Evolutionary conservation across 441 rosid species (phyloP), one percentile per base, ranked within the genome.

Genomic region (Pelargonium myrrhifolium): DNA sequence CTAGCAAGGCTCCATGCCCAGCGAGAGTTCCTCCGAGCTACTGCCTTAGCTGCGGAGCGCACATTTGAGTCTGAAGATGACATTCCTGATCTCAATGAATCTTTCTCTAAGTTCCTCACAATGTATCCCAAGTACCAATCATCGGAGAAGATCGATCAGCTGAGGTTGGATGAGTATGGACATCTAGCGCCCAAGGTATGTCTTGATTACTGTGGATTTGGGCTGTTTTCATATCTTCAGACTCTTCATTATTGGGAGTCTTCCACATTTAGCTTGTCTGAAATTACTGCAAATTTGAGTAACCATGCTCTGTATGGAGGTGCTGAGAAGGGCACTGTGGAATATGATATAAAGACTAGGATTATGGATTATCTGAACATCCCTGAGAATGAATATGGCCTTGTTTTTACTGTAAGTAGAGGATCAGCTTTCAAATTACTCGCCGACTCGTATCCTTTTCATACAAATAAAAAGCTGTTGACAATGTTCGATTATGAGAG

Each of bases 401-500:
- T 93, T 79, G 97, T 93, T 42, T 93, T 93, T 71, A 93, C 99
- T 1, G 97, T 89, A 15, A 93, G 96, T 60, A 87, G 99, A 82
- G 99, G 99, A 20, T 93, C 97, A 11, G 99, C 97, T 3, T 93
- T 91, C 40, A 91, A 86, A 61, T 83, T 93, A 80, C 78, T 93
- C 10, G 95, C 97, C 0, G 96, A 91, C 40, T 89, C 96, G 0
- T 93, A 93, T 70, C 99, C 97, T 9, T 93, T 93, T 65, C 92
- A 93, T 39, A 79, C 96, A 2, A 93, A 93, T 72, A 89, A 82
- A 81, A 86, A 87, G 72, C 79, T 93, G 76, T 72, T 93, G 82
- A 89, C 96, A 15, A 91, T 93, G 99, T 93, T 93, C 9, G 99
- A 93, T 82, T 82, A 93, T 14, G 99, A 93, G 81, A 91, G 97